Conservation (phyloP, 2,329 filamentous ascomycete species). For the Tolypocladium amazonense region DNA sequence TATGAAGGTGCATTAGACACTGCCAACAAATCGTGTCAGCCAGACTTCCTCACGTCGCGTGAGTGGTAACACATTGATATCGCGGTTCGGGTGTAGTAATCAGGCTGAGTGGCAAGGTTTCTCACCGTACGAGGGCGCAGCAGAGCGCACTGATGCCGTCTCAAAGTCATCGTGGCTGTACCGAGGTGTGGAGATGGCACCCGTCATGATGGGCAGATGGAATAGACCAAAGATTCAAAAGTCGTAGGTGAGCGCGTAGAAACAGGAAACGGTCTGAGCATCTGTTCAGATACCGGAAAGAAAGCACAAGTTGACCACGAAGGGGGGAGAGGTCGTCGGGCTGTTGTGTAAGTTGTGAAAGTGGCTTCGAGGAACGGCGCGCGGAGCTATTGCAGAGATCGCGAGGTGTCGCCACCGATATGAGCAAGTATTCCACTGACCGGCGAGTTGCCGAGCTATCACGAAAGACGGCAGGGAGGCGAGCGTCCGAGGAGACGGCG, state of each 20-base stretch:
- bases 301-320: background rate
- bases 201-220: conserved; percentile 18
- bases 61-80: too few relatives aligned
- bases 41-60: background rate
- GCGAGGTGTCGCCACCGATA: background rate
- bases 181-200: conserved; percentile 17
- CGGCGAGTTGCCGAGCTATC: background rate
- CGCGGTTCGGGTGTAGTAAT: background rate
- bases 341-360: background rate
- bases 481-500: background rate
- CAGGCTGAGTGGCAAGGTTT: conserved; percentile 3
- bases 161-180: conserved; percentile 48
- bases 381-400: background rate
- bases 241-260: conserved; percentile 7
- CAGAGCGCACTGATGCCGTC: conserved; percentile 55
- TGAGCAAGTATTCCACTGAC: background rate
- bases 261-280: conserved; percentile 4
- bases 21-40: conserved; percentile 13
- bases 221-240: background rate
- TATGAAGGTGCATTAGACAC: conserved; percentile 57
- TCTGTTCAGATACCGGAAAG: background rate
- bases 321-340: background rate
- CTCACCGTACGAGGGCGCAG: conserved; percentile 58
- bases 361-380: background rate
- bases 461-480: background rate